A percentile compares a stretch with the other conserved stretches of the same genome.
Conservation (phyloP, 176 grass and related monocot species). For the Avena sativa region DNA sequence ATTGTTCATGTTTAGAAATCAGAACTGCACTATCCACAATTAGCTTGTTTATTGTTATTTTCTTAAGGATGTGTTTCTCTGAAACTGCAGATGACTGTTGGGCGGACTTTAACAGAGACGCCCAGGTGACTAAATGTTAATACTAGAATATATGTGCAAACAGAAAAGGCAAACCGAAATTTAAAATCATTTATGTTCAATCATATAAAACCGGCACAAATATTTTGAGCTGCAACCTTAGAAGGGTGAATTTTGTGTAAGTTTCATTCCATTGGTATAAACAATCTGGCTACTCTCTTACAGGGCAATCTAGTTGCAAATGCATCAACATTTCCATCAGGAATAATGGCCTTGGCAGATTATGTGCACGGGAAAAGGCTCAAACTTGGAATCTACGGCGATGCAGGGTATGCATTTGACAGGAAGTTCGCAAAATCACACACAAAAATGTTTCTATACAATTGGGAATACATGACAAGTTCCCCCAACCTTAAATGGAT, state of each 20-base stretch:
- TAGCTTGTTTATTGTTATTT: background rate
- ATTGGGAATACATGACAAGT: slow-evolving; percentile 5
- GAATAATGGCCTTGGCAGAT: slow-evolving; percentile 52
- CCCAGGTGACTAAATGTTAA: slow-evolving; percentile 41
- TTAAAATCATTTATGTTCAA: background rate
- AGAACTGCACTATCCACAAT: background rate
- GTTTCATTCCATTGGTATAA: background rate
- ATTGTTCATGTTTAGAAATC: background rate
- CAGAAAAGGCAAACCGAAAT: background rate
- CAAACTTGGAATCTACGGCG: slow-evolving; percentile 59
- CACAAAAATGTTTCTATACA: background rate
- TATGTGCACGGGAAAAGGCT: slow-evolving; percentile 58
- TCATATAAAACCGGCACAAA: background rate
- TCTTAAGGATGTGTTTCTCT: slow-evolving; percentile 11
- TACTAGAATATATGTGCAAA: background rate
- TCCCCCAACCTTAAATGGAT: background rate
- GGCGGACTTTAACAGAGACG: slow-evolving; percentile 47
- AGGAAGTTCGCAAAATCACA: background rate
- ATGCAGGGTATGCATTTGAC: slow-evolving; percentile 43
- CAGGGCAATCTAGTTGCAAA: slow-evolving; percentile 56
- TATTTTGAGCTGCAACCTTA: slow-evolving; percentile 3
- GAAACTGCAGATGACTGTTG: slow-evolving; percentile 56
- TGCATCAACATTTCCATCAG: slow-evolving; percentile 51
- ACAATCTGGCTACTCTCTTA: background rate
- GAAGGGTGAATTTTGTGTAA: background rate